These are phyloP conservation scores for Filobasidium wieringae DNA, from an alignment of 768 basidiomycete species.

Conservation along the genomic window DNA sequence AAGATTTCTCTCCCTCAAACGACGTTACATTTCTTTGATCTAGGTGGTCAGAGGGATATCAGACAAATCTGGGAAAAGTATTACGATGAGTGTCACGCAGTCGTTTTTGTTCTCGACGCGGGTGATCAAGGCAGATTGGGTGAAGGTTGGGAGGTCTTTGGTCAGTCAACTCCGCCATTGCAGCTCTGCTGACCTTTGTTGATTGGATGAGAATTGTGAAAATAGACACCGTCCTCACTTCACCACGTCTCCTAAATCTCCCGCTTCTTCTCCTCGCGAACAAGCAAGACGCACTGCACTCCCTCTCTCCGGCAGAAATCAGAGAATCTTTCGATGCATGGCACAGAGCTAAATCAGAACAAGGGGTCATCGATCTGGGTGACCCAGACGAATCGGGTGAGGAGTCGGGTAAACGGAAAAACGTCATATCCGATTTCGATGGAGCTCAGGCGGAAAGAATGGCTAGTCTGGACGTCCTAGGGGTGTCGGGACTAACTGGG, in stretches of 20 bases:
- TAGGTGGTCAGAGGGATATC: conserved; percentile 89
- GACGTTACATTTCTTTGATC: conserved; percentile 90
- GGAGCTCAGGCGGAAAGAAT: conserved; percentile 41
- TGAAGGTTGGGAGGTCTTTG: conserved; percentile 96
- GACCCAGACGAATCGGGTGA: conserved; percentile 30
- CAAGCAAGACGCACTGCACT: conserved; percentile 76
- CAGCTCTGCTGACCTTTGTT: conserved; percentile 20
- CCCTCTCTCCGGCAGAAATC: conserved; percentile 80
- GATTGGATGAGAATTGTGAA: not conserved
- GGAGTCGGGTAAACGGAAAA: conserved; percentile 1
- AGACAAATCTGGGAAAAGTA: conserved; percentile 85
- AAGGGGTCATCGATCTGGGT: conserved; percentile 42
- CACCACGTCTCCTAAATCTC: conserved; percentile 77
- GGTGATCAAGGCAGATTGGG: conserved; percentile 71
- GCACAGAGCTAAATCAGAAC: conserved; percentile 41
- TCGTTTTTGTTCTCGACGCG: conserved; percentile 89
- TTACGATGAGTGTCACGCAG: conserved; percentile 93
- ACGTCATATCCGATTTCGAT: conserved; percentile 19
- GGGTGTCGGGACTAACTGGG: conserved; percentile 84
- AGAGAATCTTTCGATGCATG: conserved; percentile 49
- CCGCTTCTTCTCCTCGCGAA: conserved; percentile 88
- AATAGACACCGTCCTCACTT: conserved; percentile 73
- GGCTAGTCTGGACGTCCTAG: conserved; percentile 77
- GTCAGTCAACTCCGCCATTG: conserved; percentile 44
- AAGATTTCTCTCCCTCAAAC: conserved; percentile 87